Base-by-base conservation (phyloP, 441 rosid genomes). In the Euphorbia schlechtendalii region DNA sequence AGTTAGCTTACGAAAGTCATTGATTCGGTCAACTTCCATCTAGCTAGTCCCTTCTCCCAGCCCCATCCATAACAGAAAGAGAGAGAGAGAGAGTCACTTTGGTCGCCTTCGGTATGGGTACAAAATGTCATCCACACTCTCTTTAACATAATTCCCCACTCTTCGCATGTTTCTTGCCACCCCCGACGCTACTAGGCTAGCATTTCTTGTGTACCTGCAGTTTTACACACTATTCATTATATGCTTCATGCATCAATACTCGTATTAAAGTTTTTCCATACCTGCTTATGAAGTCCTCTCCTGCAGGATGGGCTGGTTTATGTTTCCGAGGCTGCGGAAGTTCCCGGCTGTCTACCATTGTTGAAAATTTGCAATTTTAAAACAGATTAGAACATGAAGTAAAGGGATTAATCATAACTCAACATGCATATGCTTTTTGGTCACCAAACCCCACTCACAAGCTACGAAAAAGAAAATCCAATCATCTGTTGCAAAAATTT, bases 141-240 rank as follows among this genome's bases (percentile, higher is more conserved):
- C 82, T 80, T 91, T 91, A 22, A 91, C 30, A 71, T 84, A 78
- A 64, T 69, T 82, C 63, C 89, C 94, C 24, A 91, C 86, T 77
- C 82, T 83, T 53, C 77, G 77, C 81, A 82, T 67, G 78, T 91
- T 84, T 77, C 71, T 84, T 27, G 86, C 82, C 66, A 91, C 96
- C 54, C 92, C 96, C 3, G 88, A 76, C 2, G 90, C 96, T 28
- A 91, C 94, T 60, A 91, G 70, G 71, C 69, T 77, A 8, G 94
- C 96, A 13, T 83, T 91, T 74, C 90, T 82, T 22, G 77, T 80
- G 69, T 85, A 91, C 85, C 96, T 90, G 82, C 71, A 72, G 43
- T 55, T n/a, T 49, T 13, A 40, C 34, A 24, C 0, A n/a, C n/a
- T n/a, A n/a, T n/a, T n/a, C n/a, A n/a, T n/a, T n/a, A 32, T 32